Evolutionary conservation across 164 flowering plant genomes (phyloP).

Genomic region (Vitis rotundifolia): DNA sequence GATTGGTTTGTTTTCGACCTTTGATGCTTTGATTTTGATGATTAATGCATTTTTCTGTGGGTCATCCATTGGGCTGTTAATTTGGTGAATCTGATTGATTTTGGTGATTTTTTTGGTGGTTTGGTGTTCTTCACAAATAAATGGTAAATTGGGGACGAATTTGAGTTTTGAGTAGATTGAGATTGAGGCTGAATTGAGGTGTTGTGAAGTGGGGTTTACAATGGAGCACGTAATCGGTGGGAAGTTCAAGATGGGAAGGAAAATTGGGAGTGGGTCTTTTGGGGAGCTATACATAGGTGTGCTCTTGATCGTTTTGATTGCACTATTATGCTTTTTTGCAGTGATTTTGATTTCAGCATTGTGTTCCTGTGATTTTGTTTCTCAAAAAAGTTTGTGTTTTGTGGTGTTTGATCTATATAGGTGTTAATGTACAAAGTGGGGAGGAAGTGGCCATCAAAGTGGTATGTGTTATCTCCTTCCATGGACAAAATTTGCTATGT

Average conservation of each 20-base stretch:
- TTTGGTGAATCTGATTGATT: constrained; percentile 5
- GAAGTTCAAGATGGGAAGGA: constrained; percentile 52
- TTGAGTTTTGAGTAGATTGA: constrained; percentile 2
- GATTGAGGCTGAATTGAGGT: not conserved
- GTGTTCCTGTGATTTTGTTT: not conserved
- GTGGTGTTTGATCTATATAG: constrained; percentile 26
- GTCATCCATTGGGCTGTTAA: not conserved
- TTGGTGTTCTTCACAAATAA: constrained; percentile 7
- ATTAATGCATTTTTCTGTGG: not conserved
- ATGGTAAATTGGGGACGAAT: constrained; percentile 4
- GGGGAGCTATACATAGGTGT: constrained; percentile 65
- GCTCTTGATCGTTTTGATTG: not conserved
- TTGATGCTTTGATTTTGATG: not conserved
- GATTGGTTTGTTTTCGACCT: not conserved
- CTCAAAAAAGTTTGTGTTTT: not conserved
- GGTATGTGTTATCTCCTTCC: constrained; percentile 33
- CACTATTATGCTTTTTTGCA: not conserved
- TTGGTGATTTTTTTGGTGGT: constrained; percentile 7
- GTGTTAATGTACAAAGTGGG: constrained; percentile 61
- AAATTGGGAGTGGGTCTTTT: constrained; percentile 55
- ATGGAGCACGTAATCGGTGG: constrained; percentile 58
- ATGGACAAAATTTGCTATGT: not conserved
- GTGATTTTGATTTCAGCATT: constrained; percentile 3
- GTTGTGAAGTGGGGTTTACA: constrained; percentile 10
- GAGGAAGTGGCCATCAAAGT: constrained; percentile 67